Evolutionary conservation across 352 stramenopile genomes (phyloP).

Genomic region (Phytophthora foliorum): DNA sequence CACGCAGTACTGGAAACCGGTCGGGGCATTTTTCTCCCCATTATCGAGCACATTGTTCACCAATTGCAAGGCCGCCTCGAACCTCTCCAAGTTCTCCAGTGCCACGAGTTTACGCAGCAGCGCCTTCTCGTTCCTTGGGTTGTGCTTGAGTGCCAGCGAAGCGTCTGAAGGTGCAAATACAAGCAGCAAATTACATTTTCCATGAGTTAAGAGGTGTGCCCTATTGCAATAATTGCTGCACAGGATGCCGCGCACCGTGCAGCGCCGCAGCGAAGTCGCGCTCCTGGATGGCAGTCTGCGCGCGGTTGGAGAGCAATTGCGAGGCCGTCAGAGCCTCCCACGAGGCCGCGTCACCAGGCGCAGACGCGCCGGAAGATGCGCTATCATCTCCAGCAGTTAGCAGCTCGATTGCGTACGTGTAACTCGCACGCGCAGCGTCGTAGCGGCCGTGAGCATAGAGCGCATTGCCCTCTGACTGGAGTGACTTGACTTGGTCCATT

Average conservation of each 20-base stretch:
- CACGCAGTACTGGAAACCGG: constrained; percentile 70
- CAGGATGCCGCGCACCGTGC: constrained; percentile 38
- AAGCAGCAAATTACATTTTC: constrained; percentile 5
- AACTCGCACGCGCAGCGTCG: constrained; percentile 59
- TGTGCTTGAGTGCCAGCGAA: constrained; percentile 57
- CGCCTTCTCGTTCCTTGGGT: constrained; percentile 76
- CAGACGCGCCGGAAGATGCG: not conserved
- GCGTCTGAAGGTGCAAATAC: constrained; percentile 45
- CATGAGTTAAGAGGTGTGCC: not conserved
- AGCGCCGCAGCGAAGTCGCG: constrained; percentile 74
- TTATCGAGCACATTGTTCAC: constrained; percentile 58
- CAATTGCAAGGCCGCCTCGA: constrained; percentile 64
- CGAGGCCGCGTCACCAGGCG: not conserved
- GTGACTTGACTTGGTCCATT: constrained; percentile 40
- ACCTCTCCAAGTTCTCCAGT: constrained; percentile 84
- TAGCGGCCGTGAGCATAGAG: constrained; percentile 66
- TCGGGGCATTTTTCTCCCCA: constrained; percentile 28
- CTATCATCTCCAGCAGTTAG: constrained; percentile 28
- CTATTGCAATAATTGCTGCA: not conserved
- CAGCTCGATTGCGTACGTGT: constrained; percentile 52
- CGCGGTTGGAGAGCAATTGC: constrained; percentile 71
- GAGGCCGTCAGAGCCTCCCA: constrained; percentile 38
- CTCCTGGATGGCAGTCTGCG: constrained; percentile 78
- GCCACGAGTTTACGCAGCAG: constrained; percentile 65
- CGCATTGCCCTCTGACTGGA: constrained; percentile 61